phyloP scores from a whole-genome alignment of 2,329 filamentous ascomycete species.

The Pestalotiopsis sp. region DNA sequence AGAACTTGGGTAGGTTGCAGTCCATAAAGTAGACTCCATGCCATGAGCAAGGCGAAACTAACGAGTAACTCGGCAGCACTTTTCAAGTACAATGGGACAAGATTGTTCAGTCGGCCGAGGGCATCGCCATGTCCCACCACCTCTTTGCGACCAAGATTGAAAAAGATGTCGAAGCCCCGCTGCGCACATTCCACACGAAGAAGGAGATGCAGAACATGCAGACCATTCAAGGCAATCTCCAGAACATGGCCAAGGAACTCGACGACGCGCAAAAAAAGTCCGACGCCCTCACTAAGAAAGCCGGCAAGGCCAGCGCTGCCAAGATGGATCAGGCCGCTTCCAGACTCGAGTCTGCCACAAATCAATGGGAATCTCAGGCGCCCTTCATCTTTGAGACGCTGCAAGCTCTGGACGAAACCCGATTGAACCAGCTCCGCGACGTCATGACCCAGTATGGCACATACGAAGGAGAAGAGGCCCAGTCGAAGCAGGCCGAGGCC shows the following conservation, averaged over 20 bases:
- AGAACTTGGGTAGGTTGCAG: conserved; percentile 76
- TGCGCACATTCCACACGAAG: conserved; percentile 73
- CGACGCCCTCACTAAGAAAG: conserved; percentile 83
- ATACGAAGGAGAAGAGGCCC: conserved; percentile 85
- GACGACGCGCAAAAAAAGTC: conserved; percentile 82
- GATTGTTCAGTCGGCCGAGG: conserved; percentile 78
- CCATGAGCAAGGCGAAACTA: background rate
- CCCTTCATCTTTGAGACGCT: conserved; percentile 94
- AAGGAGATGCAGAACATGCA: conserved; percentile 82
- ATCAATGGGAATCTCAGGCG: conserved; percentile 92
- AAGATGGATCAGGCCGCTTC: conserved; percentile 77
- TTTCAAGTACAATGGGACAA: conserved; percentile 91
- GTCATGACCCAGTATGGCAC: conserved; percentile 91
- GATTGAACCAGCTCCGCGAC: conserved; percentile 88
- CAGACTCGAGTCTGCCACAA: conserved; percentile 75
- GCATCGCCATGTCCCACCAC: conserved; percentile 82
- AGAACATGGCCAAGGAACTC: conserved; percentile 80
- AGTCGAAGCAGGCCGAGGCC: conserved; percentile 72
- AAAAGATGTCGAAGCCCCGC: conserved; percentile 80
- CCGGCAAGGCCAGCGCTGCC: conserved; percentile 71
- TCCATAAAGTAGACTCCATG: background rate
- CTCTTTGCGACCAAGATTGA: conserved; percentile 81
- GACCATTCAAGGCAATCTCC: conserved; percentile 80
- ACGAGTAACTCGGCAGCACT: conserved; percentile 58
- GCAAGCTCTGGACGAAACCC: conserved; percentile 86